Base-by-base conservation (phyloP, 495 filamentous ascomycete genomes). In the Aspergillus cristatus region DNA sequence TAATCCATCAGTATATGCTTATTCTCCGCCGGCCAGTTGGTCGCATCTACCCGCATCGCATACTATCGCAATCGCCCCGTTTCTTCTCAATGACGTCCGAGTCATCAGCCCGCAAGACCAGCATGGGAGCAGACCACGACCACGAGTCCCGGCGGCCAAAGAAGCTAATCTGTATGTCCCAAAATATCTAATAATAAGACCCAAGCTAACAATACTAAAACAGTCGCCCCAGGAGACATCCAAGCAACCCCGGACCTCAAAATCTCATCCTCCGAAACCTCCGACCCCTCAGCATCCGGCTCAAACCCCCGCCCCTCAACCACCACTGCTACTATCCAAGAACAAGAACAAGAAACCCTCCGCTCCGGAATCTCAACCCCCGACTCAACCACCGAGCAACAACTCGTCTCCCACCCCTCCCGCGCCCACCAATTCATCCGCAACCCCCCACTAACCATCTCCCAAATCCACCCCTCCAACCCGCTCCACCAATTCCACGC, bases 401-500 rank as follows among this genome's bases (percentile, higher is more conserved):
- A 59, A 18, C 41, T 70, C 14, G 46, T 68, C 14, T 60, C 63
- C 1, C 47, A 63, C 41, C 53, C 67, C 1, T 58, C 67, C 1
- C 63, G 60, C 18, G 67, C 67, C 1, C 65, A 68, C 47, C 67
- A 71, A 40, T 71, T 71, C 50, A 47, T 60, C 20, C 58, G 62
- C 26, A 66, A 72, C 43, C 68, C 64, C 10, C 60, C 61, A 10
- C 58, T 67, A 15, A 58, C 62, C 33, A 46, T 63, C 45, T 60
- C 61, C 38, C 63, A 65, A 34, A 46, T 61, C 35, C 58, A 60
- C 41, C 46, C 53, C 17, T 53, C 54, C 42, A 64, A 64, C 48
- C 86, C 93, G 3, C 65, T 90, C 41, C 68, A 68, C 37, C 90
- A 94, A 59, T 96, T 96, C 69, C 74, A 94, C 60, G 55, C 58